Evolutionary conservation across 805 yeast genomes (phyloP), one percentile per base, ranked within the genome.

Genomic region (Cyberlindnera japonica): DNA sequence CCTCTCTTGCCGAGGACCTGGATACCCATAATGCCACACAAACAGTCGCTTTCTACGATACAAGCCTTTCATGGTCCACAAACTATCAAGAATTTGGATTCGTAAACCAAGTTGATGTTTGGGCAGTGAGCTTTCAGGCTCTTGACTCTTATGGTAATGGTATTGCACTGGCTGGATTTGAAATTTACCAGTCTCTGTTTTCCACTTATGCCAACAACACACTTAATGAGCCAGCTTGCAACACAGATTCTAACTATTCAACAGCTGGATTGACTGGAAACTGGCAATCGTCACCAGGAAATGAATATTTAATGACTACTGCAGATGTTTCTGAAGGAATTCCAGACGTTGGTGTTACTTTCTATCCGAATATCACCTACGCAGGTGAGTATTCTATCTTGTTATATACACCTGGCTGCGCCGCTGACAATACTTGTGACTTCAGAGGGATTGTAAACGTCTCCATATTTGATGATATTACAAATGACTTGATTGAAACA

Each of bases 371-470:
- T 49, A 75, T 88, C 15, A 68, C 83, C 1, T 73, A 77, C 47
- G 69, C 86, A 0, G 97, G 97, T 9, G 69, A 78, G 44, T 93
- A 88, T 59, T 68, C 86, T 0, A 69, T 93, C 18, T 66, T 77
- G 38, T 52, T 90, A 36, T 82, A 77, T 52, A 93, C 99, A 1
- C 96, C 96, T 0, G 98, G 98, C 0, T 93, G 99, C 64, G 38
- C 59, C 1, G 58, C 51, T 4, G 95, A 85, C 57, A 62, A 65
- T 36, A 72, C 93, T 0, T 93, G 99, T 63, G 50, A 58, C 17
- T 43, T 64, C 16, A 74, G 99, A 57, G 91, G 95, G 10, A 72
- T 77, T 19, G 91, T 86, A 4, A 86, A 86, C 51, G 96, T 82
- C 0, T 73, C 95, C 0, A 67, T 90, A 2, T 66, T 61, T 47